Conservation (phyloP, 257 asterid genomes). For the Echites panduratus region DNA sequence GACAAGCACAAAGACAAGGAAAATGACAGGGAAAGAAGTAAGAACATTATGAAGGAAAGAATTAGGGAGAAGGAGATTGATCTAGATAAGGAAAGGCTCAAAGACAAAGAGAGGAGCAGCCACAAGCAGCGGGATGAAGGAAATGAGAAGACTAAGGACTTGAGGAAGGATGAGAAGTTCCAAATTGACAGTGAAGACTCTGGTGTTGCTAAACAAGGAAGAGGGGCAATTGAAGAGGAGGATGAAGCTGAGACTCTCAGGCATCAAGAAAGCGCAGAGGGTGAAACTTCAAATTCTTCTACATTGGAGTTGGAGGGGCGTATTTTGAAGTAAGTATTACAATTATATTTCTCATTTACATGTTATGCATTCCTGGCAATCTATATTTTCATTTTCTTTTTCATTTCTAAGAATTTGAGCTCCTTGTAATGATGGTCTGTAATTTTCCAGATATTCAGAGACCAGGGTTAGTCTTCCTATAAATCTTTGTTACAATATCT, state of each 20-base stretch:
- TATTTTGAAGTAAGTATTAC: conserved; percentile 55
- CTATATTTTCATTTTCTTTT: neutral
- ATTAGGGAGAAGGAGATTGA: conserved; percentile 51
- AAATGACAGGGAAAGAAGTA: conserved; percentile 44
- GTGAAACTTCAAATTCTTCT: conserved; percentile 31
- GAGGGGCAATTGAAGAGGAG: conserved; percentile 28
- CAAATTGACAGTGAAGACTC: conserved; percentile 26
- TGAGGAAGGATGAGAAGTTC: conserved; percentile 37
- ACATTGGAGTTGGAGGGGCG: conserved; percentile 56
- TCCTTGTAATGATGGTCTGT: neutral
- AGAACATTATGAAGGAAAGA: conserved; percentile 50
- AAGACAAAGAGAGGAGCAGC: conserved; percentile 54
- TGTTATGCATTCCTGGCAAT: neutral
- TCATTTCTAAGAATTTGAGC: neutral
- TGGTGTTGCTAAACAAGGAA: conserved; percentile 25
- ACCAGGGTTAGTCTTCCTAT: neutral
- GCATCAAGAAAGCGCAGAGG: conserved; percentile 31
- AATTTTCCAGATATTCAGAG: neutral
- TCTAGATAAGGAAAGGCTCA: conserved; percentile 53
- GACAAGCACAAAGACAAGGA: conserved; percentile 48
- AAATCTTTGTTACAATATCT: neutral
- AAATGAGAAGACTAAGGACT: conserved; percentile 45
- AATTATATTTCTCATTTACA: neutral
- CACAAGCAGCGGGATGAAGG: conserved; percentile 56
- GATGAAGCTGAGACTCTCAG: conserved; percentile 37